A percentile compares a stretch with the other conserved stretches of the same genome.
These are phyloP conservation scores for Akebia trifoliata DNA, from an alignment of 164 flowering plant species.

Conservation along the genomic window DNA sequence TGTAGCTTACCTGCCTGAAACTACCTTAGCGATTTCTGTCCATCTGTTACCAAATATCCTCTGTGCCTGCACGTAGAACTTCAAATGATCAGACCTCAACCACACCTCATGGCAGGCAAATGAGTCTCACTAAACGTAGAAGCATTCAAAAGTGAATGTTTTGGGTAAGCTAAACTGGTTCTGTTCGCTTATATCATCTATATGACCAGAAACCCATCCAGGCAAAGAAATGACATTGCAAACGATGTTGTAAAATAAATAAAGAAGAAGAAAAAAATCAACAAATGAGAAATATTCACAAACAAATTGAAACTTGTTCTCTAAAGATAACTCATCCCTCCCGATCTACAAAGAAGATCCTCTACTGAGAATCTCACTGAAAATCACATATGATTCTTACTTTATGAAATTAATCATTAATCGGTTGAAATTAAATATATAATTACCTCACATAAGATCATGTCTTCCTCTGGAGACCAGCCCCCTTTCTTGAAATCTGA, in stretches of 20 bases:
- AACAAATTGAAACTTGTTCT: no score
- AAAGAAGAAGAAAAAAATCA: neutral
- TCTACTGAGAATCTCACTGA: no score
- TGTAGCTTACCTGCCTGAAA: conserved; percentile 83
- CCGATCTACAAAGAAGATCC: no score
- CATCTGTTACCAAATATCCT: conserved; percentile 90
- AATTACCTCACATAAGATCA: conserved; percentile 85
- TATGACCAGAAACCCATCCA: no score
- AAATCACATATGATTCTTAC: neutral
- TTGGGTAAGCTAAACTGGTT: neutral
- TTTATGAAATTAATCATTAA: neutral
- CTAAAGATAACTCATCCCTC: no score
- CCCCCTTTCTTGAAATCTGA: conserved; percentile 98
- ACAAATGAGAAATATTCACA: no score
- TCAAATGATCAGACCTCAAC: conserved; percentile 11
- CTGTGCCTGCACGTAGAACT: conserved; percentile 69
- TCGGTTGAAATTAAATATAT: neutral
- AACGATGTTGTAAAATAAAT: neutral
- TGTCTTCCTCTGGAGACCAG: conserved; percentile 96
- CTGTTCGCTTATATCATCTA: no score
- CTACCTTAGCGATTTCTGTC: conserved; percentile 99
- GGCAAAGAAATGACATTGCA: no score
- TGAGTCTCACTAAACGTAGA: neutral
- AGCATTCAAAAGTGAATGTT: no score
- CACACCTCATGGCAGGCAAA: conserved; percentile 3